phyloP scores from a whole-genome alignment of 169 alveolate species.

The Besnoitia besnoiti region DNA sequence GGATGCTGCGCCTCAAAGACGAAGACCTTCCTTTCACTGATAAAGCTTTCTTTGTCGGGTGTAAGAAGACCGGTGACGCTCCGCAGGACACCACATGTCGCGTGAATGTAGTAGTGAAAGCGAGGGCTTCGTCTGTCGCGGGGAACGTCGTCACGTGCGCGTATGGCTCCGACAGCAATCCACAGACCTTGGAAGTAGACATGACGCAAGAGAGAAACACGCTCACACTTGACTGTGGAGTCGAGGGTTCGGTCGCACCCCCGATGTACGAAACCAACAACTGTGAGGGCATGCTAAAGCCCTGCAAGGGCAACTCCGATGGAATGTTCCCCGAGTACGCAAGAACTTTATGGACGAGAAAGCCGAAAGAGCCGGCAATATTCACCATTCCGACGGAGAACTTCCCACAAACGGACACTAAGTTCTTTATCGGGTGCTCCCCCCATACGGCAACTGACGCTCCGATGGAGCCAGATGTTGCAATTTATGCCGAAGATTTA shows the following conservation, averaged over 20 bases:
- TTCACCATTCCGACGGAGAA: background rate
- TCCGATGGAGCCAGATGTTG: background rate
- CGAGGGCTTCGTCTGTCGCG: conserved; percentile 2
- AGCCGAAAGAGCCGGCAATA: background rate
- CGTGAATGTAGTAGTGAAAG: background rate
- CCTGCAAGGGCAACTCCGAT: background rate
- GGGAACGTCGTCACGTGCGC: conserved; percentile 21
- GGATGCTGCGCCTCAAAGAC: background rate
- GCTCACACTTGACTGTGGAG: background rate
- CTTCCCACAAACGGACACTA: background rate
- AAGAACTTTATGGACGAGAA: background rate
- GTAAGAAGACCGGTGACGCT: background rate
- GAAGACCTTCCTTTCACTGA: background rate
- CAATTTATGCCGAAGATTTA: background rate
- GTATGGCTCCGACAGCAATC: background rate
- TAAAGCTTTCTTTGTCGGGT: conserved; percentile 8
- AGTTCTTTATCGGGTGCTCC: background rate
- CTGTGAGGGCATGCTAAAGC: background rate
- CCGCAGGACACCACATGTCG: no score
- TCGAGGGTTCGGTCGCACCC: background rate
- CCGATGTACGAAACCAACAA: background rate
- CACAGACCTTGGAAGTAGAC: background rate
- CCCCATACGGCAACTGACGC: background rate
- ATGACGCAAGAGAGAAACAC: conserved; percentile 27
- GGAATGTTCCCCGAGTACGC: background rate